These are phyloP conservation scores for Perkinsus chesapeaki DNA, from an alignment of 169 alveolate species.

Conservation along the genomic window DNA sequence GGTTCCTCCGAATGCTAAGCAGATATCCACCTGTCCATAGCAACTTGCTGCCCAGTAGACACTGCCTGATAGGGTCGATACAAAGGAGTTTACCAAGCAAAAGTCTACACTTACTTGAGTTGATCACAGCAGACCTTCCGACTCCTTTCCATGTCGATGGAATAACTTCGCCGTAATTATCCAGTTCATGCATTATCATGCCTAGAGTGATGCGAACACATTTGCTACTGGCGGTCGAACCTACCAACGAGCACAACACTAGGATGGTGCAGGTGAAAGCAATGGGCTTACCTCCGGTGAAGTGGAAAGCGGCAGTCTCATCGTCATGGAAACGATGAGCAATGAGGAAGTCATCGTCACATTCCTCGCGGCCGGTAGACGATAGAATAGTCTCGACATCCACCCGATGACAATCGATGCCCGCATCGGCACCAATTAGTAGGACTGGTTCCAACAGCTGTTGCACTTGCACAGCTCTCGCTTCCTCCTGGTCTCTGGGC, in stretches of 20 bases:
- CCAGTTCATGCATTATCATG: background rate
- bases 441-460: background rate
- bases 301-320: background rate
- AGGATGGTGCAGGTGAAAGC: background rate
- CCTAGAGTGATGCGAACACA: background rate
- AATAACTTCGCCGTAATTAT: background rate
- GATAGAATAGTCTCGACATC: background rate
- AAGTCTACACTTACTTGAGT: background rate
- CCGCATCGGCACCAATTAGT: background rate
- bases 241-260: too few species aligned
- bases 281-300: background rate
- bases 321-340: background rate
- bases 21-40: background rate
- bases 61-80: background rate
- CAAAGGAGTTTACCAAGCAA: background rate
- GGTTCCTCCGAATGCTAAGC: background rate
- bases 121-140: background rate
- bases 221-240: background rate
- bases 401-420: background rate
- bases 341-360: background rate
- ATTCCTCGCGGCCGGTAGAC: background rate
- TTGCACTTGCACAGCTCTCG: background rate
- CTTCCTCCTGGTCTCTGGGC: background rate
- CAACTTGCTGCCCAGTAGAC: background rate
- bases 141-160: background rate